Percentiles rank a stretch among this genome's conserved stretches.
phyloP scores from a whole-genome alignment of 108 stramenopile species.

The Schizochytrium sp. region DNA sequence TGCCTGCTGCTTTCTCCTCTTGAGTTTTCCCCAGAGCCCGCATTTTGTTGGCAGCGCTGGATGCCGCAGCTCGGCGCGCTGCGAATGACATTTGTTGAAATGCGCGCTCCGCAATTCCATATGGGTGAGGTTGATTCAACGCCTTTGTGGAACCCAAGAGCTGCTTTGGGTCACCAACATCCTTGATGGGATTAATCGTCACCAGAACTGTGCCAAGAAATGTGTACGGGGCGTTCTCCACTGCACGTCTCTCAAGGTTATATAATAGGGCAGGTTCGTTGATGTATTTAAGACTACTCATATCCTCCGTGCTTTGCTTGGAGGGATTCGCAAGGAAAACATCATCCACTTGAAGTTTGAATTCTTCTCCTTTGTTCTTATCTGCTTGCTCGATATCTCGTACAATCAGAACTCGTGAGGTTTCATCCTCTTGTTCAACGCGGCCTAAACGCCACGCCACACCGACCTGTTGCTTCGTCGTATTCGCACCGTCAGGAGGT shows the following conservation, averaged over 20 bases:
- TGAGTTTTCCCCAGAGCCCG: too few relatives aligned
- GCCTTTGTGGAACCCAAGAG: neutral
- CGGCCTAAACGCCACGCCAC: neutral
- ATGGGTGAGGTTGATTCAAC: constrained; percentile 41
- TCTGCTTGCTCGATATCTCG: neutral
- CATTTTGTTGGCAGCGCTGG: neutral
- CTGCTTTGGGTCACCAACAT: neutral
- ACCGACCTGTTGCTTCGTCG: neutral
- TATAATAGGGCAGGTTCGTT: neutral
- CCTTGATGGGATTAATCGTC: constrained; percentile 70
- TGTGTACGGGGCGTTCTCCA: constrained; percentile 62
- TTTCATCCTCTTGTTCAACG: neutral
- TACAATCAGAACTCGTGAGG: too few relatives aligned
- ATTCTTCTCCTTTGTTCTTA: neutral
- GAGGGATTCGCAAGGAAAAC: neutral
- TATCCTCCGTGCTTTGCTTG: constrained; percentile 17
- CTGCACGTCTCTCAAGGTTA: constrained; percentile 20
- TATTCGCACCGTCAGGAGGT: neutral
- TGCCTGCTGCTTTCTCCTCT: too few relatives aligned
- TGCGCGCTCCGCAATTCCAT: constrained; percentile 28
- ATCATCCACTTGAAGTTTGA: neutral
- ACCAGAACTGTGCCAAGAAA: constrained; percentile 69
- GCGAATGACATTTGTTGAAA: constrained; percentile 18
- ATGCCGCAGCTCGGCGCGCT: neutral
- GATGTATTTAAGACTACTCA: constrained; percentile 17